Evolutionary conservation across 2,329 filamentous ascomycete species (phyloP).

Genomic region (Metarhizium rileyi): DNA sequence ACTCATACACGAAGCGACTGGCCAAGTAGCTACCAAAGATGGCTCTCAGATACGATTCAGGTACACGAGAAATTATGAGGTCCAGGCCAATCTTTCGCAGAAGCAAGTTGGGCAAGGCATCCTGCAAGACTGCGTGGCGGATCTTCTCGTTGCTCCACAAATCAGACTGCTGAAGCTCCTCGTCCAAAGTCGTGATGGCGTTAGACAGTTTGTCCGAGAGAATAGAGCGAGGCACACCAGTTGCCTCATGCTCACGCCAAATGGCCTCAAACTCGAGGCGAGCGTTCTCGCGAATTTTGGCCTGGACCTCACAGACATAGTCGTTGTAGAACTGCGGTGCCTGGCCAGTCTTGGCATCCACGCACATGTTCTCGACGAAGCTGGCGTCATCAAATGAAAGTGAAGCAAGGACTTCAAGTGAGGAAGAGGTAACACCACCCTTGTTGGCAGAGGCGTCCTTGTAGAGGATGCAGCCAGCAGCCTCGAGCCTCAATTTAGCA

Average conservation of each 20-base stretch:
- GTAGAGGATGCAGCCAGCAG: slow-evolving; percentile 89
- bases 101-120: slow-evolving; percentile 78
- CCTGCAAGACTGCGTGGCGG: slow-evolving; percentile 65
- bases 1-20: slow-evolving; percentile 92
- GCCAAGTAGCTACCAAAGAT: slow-evolving; percentile 96
- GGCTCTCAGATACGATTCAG: slow-evolving; percentile 81
- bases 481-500: slow-evolving; percentile 87
- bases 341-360: slow-evolving; percentile 54
- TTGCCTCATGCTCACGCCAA: slow-evolving; percentile 86
- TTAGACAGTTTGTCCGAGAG: slow-evolving; percentile 83
- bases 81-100: slow-evolving; percentile 86
- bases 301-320: slow-evolving; percentile 88
- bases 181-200: slow-evolving; percentile 92
- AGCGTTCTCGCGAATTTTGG: slow-evolving; percentile 84
- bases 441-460: slow-evolving; percentile 99
- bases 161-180: slow-evolving; percentile 88
- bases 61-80: slow-evolving; percentile 76
- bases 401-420: slow-evolving; percentile 88
- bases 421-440: slow-evolving; percentile 94
- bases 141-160: slow-evolving; percentile 80
- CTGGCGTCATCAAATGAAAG: slow-evolving; percentile 85
- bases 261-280: slow-evolving; percentile 94
- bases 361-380: slow-evolving; percentile 92
- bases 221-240: slow-evolving; percentile 69
- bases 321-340: slow-evolving; percentile 84